Evolutionary conservation across 495 filamentous ascomycete genomes (phyloP).

Genomic region (Xylaria venustula): DNA sequence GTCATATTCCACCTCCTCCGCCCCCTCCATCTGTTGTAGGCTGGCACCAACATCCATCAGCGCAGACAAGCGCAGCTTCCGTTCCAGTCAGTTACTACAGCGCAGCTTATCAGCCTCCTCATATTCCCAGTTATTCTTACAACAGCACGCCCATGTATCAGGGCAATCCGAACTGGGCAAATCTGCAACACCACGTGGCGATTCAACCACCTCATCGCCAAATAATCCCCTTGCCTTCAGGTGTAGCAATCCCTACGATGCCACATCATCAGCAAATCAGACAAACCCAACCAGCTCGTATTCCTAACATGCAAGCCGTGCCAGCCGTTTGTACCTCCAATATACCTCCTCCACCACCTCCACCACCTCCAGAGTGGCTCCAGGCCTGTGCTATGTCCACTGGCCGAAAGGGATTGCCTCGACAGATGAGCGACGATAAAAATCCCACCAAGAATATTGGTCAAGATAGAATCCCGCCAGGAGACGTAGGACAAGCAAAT

Average conservation of each 20-base stretch:
- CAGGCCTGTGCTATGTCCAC: background rate
- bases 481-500: background rate
- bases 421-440: background rate
- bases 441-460: background rate
- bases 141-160: background rate
- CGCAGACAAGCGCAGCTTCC: background rate
- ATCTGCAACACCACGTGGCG: background rate
- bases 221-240: background rate
- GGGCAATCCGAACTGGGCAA: background rate
- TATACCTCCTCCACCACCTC: background rate
- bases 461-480: background rate
- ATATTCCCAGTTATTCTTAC: conserved; percentile 2
- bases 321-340: background rate
- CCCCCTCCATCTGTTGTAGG: background rate
- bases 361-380: background rate
- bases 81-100: background rate
- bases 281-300: background rate
- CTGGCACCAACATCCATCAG: background rate
- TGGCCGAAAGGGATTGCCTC: background rate
- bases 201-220: conserved; percentile 1
- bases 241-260: background rate
- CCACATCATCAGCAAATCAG: background rate
- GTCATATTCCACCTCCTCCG: background rate
- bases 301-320: background rate
- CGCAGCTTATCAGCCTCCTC: background rate